phyloP scores from a whole-genome alignment of 495 filamentous ascomycete species.

The Penicillium canescens region DNA sequence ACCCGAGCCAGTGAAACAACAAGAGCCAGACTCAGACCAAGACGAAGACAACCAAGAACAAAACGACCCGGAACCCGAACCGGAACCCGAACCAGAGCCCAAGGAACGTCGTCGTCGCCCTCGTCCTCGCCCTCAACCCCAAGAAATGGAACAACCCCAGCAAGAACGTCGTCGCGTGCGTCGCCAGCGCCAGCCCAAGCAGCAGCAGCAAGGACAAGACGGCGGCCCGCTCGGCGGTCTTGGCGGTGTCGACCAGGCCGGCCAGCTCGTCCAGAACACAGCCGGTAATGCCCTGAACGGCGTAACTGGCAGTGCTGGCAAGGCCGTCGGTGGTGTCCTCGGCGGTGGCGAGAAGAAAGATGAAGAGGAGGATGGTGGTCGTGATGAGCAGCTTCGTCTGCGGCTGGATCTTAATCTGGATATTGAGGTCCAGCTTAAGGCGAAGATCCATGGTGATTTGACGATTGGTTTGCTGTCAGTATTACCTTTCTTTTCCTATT shows the following conservation, averaged over 20 bases:
- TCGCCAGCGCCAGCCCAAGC: slow-evolving; percentile 23
- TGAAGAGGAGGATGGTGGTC: slow-evolving; percentile 46
- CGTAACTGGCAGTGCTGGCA: slow-evolving; percentile 57
- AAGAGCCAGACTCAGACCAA: slow-evolving; percentile 18
- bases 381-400: slow-evolving; percentile 73
- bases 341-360: slow-evolving; percentile 38
- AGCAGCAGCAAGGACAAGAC: slow-evolving; percentile 34
- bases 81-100: slow-evolving; percentile 29
- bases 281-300: slow-evolving; percentile 60
- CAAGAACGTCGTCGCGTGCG: slow-evolving; percentile 34
- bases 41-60: slow-evolving; percentile 16
- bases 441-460: slow-evolving; percentile 88
- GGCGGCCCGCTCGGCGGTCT: slow-evolving; percentile 53
- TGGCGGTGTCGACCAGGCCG: slow-evolving; percentile 57
- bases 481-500: slow-evolving; percentile 8
- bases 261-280: slow-evolving; percentile 62
- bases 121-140: slow-evolving; percentile 34
- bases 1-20: slow-evolving; percentile 13
- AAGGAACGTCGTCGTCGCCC: slow-evolving; percentile 30
- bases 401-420: slow-evolving; percentile 85
- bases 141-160: slow-evolving; percentile 42
- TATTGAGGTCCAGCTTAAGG: slow-evolving; percentile 86
- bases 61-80: slow-evolving; percentile 15
- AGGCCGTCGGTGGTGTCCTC: slow-evolving; percentile 54
- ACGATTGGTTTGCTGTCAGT: slow-evolving; percentile 84